Conservation (phyloP, 2,329 filamentous ascomycete genomes). For the Calonectria pteridis region DNA sequence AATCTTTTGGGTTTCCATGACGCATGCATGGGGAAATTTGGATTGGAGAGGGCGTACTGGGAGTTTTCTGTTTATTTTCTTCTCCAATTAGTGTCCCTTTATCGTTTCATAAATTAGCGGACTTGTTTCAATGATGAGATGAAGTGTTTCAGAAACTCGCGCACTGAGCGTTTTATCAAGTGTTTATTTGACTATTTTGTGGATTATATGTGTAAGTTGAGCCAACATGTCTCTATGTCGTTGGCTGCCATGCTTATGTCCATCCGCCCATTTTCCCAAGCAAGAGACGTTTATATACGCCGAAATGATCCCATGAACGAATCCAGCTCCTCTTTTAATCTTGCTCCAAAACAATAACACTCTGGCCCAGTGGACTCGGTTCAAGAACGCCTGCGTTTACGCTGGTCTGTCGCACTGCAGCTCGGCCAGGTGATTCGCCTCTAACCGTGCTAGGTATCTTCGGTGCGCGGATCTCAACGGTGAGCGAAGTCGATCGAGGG, state of each 20-base stretch:
- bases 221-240: background rate
- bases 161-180: background rate
- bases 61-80: background rate
- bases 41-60: background rate
- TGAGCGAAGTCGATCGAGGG: background rate
- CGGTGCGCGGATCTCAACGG: constrained; percentile 25
- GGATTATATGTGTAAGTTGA: background rate
- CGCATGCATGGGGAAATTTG: constrained; percentile 1
- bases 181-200: background rate
- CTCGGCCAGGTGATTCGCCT: background rate
- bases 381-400: constrained; percentile 11
- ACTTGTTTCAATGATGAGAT: constrained; percentile 4
- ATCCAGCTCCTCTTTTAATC: background rate
- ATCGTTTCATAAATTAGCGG: background rate
- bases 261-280: background rate
- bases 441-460: constrained; percentile 12
- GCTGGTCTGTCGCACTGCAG: background rate
- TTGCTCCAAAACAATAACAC: constrained; percentile 14
- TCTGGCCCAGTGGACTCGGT: constrained; percentile 32
- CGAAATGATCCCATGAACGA: background rate
- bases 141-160: background rate
- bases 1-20: constrained; percentile 32
- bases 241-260: background rate
- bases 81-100: background rate
- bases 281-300: background rate